phyloP scores from a whole-genome alignment of 306 rosid species.

The Ochetophila trinervis region DNA sequence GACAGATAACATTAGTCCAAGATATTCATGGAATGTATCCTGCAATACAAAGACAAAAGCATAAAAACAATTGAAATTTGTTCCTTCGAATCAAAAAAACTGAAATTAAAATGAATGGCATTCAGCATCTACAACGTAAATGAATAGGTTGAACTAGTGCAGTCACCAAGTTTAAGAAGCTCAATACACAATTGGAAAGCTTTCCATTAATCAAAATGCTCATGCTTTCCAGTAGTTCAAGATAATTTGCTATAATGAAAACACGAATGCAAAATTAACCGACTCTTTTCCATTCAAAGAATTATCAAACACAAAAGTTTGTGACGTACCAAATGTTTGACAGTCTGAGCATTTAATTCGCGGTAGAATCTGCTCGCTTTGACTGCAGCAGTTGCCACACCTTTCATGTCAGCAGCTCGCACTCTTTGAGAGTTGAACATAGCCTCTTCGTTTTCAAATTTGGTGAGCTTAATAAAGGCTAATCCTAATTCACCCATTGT shows the following conservation, averaged over 20 bases:
- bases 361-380: conserved; percentile 89
- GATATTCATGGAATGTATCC: conserved; percentile 95
- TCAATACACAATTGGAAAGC: conserved; percentile 5
- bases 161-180: conserved; percentile 2
- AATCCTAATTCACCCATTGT: conserved; percentile 88
- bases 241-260: not conserved
- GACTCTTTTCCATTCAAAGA: not conserved
- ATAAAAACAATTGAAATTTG: not conserved
- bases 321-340: conserved; percentile 77
- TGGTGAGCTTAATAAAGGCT: conserved; percentile 75
- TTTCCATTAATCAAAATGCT: not conserved
- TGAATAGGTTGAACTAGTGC: not conserved
- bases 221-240: not conserved
- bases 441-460: conserved; percentile 87
- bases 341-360: conserved; percentile 86
- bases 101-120: conserved; percentile 10
- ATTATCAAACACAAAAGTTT: conserved; percentile 3
- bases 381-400: conserved; percentile 87
- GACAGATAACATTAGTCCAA: conserved; percentile 86
- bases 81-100: not conserved
- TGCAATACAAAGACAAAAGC: conserved; percentile 34
- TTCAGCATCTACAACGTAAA: not conserved
- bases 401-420: conserved; percentile 76
- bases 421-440: conserved; percentile 58
- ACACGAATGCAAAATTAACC: conserved; percentile 2